Conservation (phyloP, 78 protist species). For the Dictyostelium brefeldianum region DNA sequence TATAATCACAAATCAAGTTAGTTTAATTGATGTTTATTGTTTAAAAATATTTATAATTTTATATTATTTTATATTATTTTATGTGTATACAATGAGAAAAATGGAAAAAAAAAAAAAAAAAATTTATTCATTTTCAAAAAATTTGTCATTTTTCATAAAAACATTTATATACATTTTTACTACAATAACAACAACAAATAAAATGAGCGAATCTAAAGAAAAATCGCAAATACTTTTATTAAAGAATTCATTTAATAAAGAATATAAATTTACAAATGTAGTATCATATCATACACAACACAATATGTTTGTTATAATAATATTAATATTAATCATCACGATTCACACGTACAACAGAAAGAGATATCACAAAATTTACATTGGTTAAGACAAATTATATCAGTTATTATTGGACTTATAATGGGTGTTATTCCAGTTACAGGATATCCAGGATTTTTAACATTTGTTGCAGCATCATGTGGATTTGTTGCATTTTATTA, state of each 20-base stretch:
- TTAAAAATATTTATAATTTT: too few relatives aligned
- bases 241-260: slow-evolving; percentile 51
- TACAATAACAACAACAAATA: slow-evolving; percentile 3
- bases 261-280: slow-evolving; percentile 64
- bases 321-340: neutral
- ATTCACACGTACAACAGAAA: slow-evolving; percentile 7
- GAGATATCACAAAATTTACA: slow-evolving; percentile 44
- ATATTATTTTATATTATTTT: too few relatives aligned
- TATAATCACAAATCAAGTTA: too few relatives aligned
- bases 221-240: slow-evolving; percentile 48
- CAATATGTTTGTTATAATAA: neutral
- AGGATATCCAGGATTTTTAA: slow-evolving; percentile 26
- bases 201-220: neutral
- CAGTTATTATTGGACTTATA: slow-evolving; percentile 25
- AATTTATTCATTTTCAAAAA: too few relatives aligned
- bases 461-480: neutral
- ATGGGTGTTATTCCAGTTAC: slow-evolving; percentile 30
- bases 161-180: neutral
- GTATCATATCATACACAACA: neutral
- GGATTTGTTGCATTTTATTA: slow-evolving; percentile 47
- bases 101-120: too few relatives aligned
- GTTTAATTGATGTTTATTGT: too few relatives aligned
- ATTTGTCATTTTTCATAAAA: too few relatives aligned
- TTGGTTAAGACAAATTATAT: slow-evolving; percentile 60
- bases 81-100: too few relatives aligned